Base-by-base conservation (phyloP, 164 flowering plant species). In the Kingdonia uniflora region DNA sequence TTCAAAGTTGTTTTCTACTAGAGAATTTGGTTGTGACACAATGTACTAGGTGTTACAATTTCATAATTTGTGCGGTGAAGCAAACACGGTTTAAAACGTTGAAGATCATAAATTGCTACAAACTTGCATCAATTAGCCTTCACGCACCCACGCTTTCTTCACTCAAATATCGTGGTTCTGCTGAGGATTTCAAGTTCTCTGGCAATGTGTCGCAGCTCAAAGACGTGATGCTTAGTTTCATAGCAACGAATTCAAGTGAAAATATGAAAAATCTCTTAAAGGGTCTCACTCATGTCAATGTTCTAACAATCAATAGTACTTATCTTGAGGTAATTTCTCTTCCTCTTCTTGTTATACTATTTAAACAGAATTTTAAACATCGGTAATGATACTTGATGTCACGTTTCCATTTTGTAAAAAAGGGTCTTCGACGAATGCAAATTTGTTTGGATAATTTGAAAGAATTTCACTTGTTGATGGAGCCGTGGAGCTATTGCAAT, bases 251-350 rank as follows among this genome's bases (percentile, higher is more conserved):
- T 44, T 44, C 35, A 29, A 29, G 35, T 29, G 13, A 16, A n/a
- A 44, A 44, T 19, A 6, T 44, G 19, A 21, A 17, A 21, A 2
- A n/a, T 44, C 2, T 44, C n/a, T 44, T 44, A 5, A 17, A 11
- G 23, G 48, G 21, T 44, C 19, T 44, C 21, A 44, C 12, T 44
- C 48, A 44, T 44, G 48, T 44, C 4, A 44, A 44, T 3, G 23
- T 44, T 44, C 22, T 44, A 11, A n/a, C 48, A 19, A n/a, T 44
- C 19, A 44, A 44, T 19, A 44, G 48, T 44, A 17, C 48, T 17
- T 44, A 11, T 44, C 23, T 44, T 44, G 48, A 44, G 48, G 48
- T 44, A 44, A 44, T 21, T 44, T 44, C n/a, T 13, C 21, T 44
- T 5, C 11, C 48, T 44, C 13, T 17, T 8, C 6, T 42, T 42